Evolutionary conservation across 192 early-diverging fungal genomes (phyloP).

Genomic region (Podila clonocystis): DNA sequence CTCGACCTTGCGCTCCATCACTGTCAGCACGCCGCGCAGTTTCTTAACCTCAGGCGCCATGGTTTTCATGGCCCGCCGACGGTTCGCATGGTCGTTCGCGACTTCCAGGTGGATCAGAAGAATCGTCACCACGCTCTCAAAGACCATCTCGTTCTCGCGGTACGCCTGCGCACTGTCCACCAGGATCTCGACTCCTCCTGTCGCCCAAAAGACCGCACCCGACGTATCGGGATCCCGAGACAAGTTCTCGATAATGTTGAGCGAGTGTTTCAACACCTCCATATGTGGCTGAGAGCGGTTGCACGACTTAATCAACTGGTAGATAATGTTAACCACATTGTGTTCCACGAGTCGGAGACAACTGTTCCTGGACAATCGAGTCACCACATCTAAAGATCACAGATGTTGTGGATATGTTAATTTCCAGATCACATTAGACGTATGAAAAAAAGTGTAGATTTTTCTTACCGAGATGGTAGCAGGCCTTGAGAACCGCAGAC

Average conservation of each 20-base stretch:
- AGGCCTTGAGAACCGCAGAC: constrained; percentile 55
- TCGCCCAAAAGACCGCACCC: constrained; percentile 40
- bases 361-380: constrained; percentile 51
- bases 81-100: constrained; percentile 9
- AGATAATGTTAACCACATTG: constrained; percentile 51
- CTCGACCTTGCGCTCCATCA: constrained; percentile 47
- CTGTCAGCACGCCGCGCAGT: constrained; percentile 25
- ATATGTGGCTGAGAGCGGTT: constrained; percentile 54
- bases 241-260: constrained; percentile 53
- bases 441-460: background rate
- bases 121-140: constrained; percentile 40
- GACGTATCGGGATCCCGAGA: constrained; percentile 34
- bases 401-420: background rate
- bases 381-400: constrained; percentile 41
- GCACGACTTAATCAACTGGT: constrained; percentile 50
- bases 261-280: constrained; percentile 52
- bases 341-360: constrained; percentile 53
- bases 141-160: constrained; percentile 53
- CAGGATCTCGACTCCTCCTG: constrained; percentile 44
- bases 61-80: constrained; percentile 10
- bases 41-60: constrained; percentile 40
- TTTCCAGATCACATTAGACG: too few species aligned
- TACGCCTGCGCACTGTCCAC: constrained; percentile 49
- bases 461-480: constrained; percentile 49
- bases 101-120: constrained; percentile 42